These are phyloP conservation scores for Gaertneriomyces semiglobifer DNA, from an alignment of 192 early-diverging fungal species.

Conservation along the genomic window DNA sequence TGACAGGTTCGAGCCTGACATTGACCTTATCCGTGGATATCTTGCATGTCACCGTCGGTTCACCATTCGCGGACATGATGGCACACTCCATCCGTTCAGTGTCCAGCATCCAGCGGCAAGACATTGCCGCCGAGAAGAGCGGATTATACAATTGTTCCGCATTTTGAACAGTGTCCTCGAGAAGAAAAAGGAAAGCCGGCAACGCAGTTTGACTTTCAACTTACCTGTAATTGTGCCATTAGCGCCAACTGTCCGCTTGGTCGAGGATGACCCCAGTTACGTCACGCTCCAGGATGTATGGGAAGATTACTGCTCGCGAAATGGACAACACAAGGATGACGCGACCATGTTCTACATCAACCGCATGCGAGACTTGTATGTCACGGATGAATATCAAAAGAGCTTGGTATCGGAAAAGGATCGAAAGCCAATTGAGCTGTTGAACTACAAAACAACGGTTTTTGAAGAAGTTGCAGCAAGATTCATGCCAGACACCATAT, in stretches of 20 bases:
- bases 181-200: constrained; percentile 74
- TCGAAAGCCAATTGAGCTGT: constrained; percentile 47
- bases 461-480: constrained; percentile 80
- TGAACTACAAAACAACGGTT: constrained; percentile 80
- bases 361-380: constrained; percentile 64
- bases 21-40: constrained; percentile 78
- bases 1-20: constrained; percentile 88
- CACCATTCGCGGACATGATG: constrained; percentile 88
- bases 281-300: constrained; percentile 90
- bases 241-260: constrained; percentile 85
- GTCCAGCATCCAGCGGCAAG: constrained; percentile 92
- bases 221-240: constrained; percentile 90
- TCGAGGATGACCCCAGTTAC: constrained; percentile 89
- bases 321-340: constrained; percentile 79
- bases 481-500: constrained; percentile 80
- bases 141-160: constrained; percentile 91
- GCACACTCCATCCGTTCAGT: constrained; percentile 82
- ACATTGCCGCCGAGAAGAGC: constrained; percentile 89
- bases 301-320: constrained; percentile 76
- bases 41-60: constrained; percentile 71
- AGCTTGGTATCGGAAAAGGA: constrained; percentile 50
- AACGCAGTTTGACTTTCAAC: constrained; percentile 75
- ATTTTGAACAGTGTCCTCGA: constrained; percentile 86
- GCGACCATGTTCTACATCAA: constrained; percentile 78
- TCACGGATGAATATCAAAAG: constrained; percentile 42